Evolutionary conservation across 1,284 basidiomycete genomes (phyloP).

Genomic region (Rhodotorula sp.): DNA sequence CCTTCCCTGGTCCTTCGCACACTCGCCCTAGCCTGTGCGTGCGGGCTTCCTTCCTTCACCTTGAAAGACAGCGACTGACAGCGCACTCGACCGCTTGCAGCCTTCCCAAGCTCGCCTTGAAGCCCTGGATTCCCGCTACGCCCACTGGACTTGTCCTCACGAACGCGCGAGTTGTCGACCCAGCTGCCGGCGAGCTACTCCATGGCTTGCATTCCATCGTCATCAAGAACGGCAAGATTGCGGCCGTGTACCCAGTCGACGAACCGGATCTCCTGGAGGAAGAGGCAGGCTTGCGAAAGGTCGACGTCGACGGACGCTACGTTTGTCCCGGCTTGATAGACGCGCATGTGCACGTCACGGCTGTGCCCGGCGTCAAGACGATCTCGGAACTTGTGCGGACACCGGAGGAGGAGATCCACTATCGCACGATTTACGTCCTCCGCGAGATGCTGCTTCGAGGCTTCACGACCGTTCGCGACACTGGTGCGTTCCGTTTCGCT

Average conservation of each 20-base stretch:
- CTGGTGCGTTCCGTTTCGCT: slow-evolving; percentile 37
- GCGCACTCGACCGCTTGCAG: slow-evolving; percentile 24
- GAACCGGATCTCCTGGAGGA: slow-evolving; percentile 20
- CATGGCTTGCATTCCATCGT: slow-evolving; percentile 48
- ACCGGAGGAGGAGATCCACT: slow-evolving; percentile 36
- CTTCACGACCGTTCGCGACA: slow-evolving; percentile 58
- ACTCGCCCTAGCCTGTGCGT: slow-evolving; percentile 7
- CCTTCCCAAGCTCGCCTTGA: slow-evolving; percentile 51
- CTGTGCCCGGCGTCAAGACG: slow-evolving; percentile 48
- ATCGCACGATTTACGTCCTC: slow-evolving; percentile 49
- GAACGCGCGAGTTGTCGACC: slow-evolving; percentile 51
- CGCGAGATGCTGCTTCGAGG: slow-evolving; percentile 55
- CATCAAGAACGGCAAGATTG: slow-evolving; percentile 48
- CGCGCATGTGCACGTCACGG: slow-evolving; percentile 56
- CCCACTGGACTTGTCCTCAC: slow-evolving; percentile 47
- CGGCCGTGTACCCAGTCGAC: slow-evolving; percentile 42
- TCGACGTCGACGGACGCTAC: slow-evolving; percentile 52
- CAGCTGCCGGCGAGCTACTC: slow-evolving; percentile 44
- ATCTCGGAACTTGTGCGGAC: slow-evolving; percentile 51
- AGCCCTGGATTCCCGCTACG: slow-evolving; percentile 50
- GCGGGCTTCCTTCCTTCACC: not conserved
- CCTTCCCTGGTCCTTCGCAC: slow-evolving; percentile 7
- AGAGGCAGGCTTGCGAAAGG: slow-evolving; percentile 23
- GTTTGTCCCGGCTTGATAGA: slow-evolving; percentile 53
- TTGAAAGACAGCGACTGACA: not conserved